These are phyloP conservation scores for Fusarium proliferatum DNA, from an alignment of 2,329 filamentous ascomycete genomes.

Conservation along the genomic window DNA sequence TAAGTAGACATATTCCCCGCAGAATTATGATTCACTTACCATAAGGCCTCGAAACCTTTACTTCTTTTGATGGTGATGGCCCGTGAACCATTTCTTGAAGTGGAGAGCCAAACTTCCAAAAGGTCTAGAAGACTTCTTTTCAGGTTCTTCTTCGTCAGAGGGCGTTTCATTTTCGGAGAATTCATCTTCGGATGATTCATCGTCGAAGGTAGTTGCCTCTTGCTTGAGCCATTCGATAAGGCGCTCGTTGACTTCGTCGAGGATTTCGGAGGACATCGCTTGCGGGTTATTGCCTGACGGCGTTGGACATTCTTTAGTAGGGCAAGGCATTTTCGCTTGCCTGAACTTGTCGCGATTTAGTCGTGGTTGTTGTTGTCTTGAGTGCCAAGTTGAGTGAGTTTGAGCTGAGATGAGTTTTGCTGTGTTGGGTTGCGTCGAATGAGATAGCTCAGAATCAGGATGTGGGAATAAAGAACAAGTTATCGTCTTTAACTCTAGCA, in stretches of 20 bases:
- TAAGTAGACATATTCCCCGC: accelerated
- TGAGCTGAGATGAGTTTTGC: neutral
- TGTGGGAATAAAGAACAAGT: neutral
- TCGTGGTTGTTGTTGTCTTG: neutral
- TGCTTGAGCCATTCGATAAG: neutral
- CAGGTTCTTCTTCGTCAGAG: neutral
- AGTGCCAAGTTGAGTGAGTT: neutral
- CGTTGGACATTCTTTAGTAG: neutral
- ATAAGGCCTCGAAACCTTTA: accelerated
- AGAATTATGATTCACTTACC: accelerated
- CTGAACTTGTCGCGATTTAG: accelerated
- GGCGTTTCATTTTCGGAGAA: accelerated
- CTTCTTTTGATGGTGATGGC: accelerated
- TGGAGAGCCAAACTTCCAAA: neutral
- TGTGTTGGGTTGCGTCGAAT: neutral
- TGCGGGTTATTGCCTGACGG: accelerated
- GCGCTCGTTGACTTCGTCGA: neutral
- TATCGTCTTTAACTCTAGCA: accelerated
- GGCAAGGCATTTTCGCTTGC: neutral
- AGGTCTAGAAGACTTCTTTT: accelerated
- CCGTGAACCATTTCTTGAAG: neutral
- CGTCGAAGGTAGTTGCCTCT: accelerated
- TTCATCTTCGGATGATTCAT: too few species aligned
- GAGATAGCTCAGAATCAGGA: too few species aligned
- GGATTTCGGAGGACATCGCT: neutral